These are phyloP conservation scores for Cryptococcus sp. DNA, from an alignment of 1,284 basidiomycete species.

Conservation along the genomic window DNA sequence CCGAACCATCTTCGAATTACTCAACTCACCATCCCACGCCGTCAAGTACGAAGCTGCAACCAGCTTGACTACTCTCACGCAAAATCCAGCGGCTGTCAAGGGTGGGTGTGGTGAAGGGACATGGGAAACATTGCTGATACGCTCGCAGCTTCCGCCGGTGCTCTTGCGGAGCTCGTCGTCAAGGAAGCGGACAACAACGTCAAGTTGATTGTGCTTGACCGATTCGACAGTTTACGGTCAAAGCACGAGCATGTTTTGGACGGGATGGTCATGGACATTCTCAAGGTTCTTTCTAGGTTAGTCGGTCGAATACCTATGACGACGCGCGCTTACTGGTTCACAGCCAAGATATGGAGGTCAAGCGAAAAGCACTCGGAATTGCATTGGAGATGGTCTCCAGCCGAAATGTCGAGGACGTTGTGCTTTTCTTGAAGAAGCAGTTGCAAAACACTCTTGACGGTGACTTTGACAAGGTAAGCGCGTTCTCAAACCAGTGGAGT, in stretches of 20 bases:
- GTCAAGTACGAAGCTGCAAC: constrained; percentile 99
- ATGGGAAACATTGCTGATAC: constrained; percentile 8
- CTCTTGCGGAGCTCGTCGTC: constrained; percentile 84
- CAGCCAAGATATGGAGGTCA: constrained; percentile 95
- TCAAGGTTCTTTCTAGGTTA: constrained; percentile 82
- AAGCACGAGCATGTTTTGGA: constrained; percentile 93
- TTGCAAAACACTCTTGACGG: constrained; percentile 88
- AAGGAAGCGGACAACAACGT: constrained; percentile 99
- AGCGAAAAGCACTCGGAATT: constrained; percentile 86
- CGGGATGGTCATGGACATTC: constrained; percentile 90
- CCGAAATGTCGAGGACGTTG: constrained; percentile 97
- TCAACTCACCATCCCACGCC: constrained; percentile 86
- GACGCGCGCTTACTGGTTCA: neutral
- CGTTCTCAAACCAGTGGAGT: neutral
- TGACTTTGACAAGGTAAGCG: constrained; percentile 58
- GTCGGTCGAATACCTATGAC: constrained; percentile 10
- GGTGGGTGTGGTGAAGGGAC: constrained; percentile 56
- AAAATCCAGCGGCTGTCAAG: constrained; percentile 95
- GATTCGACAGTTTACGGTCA: constrained; percentile 78
- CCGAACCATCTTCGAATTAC: constrained; percentile 90
- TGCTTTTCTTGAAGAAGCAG: constrained; percentile 96
- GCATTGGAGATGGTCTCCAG: constrained; percentile 93
- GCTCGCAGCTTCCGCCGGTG: constrained; percentile 78
- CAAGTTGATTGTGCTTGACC: constrained; percentile 95
- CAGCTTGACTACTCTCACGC: constrained; percentile 90